A percentile compares a stretch with the other conserved stretches of the same genome.
Conservation (phyloP, 2,329 filamentous ascomycete genomes). For the Colletotrichum magnum region DNA sequence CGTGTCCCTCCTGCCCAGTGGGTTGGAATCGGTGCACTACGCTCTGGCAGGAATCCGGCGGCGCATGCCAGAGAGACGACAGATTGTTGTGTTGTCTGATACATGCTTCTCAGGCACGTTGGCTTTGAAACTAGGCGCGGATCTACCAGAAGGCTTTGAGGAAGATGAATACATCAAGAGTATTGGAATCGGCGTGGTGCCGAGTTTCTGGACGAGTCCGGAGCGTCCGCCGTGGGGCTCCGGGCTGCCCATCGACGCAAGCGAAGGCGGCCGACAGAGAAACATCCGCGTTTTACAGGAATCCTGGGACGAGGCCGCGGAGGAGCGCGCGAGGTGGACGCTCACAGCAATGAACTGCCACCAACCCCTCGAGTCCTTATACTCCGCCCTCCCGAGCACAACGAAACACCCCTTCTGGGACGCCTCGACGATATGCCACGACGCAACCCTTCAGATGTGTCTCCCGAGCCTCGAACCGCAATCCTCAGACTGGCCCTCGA, state of each 20-base stretch:
- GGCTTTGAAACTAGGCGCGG: constrained; percentile 4
- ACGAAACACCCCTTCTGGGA: constrained; percentile 30
- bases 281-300: too few relatives aligned
- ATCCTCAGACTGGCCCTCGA: constrained; percentile 51
- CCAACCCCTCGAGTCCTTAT: constrained; percentile 5
- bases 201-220: constrained; percentile 20
- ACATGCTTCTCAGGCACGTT: constrained; percentile 28
- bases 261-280: too few relatives aligned
- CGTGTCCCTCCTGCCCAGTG: constrained; percentile 18
- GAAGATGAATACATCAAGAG: constrained; percentile 1
- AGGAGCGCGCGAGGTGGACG: constrained; percentile 21
- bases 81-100: constrained; percentile 18
- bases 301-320: neutral
- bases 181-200: constrained; percentile 23
- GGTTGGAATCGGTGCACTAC: constrained; percentile 18
- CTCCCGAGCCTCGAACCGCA: constrained; percentile 55
- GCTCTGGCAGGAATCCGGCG: constrained; percentile 18
- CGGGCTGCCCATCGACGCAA: constrained; percentile 12
- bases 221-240: constrained; percentile 28
- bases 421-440: constrained; percentile 42
- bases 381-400: neutral
- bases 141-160: constrained; percentile 13
- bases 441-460: constrained; percentile 53
- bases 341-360: constrained; percentile 19
- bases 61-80: neutral